Conservation (phyloP, 495 filamentous ascomycete genomes). For the Neurospora sp. region DNA sequence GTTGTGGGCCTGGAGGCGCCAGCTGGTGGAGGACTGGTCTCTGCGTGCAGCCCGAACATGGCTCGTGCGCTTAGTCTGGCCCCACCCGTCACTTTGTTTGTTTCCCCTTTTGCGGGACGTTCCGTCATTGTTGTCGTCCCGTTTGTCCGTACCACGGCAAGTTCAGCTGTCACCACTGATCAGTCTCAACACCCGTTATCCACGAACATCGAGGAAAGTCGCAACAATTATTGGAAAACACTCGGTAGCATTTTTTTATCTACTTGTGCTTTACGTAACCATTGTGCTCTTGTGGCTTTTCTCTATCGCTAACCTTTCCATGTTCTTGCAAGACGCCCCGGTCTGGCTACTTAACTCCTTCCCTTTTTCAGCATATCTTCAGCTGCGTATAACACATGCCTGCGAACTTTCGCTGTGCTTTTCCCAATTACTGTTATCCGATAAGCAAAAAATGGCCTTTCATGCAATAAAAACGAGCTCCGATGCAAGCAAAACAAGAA, state of each 20-base stretch:
- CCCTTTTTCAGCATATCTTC: not conserved
- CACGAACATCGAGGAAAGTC: not conserved
- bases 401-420: not conserved
- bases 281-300: not conserved
- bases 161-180: not conserved
- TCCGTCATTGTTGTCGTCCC: not conserved
- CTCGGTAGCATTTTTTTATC: not conserved
- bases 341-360: not conserved
- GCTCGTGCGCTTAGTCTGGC: not conserved
- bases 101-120: not conserved
- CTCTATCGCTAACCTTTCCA: not conserved
- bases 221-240: not conserved
- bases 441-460: not conserved
- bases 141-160: not conserved
- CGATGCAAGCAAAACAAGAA: not conserved
- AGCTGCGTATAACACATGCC: not conserved
- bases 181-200: not conserved
- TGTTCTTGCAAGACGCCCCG: not conserved
- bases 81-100: not conserved
- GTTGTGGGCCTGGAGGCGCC: not conserved
- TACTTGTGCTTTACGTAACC: not conserved
- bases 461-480: not conserved
- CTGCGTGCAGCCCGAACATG: not conserved
- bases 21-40: not conserved
- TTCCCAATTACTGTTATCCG: not conserved